Base-by-base conservation (phyloP, 1,139 yeast genomes). In the Diutina neorugosa region DNA sequence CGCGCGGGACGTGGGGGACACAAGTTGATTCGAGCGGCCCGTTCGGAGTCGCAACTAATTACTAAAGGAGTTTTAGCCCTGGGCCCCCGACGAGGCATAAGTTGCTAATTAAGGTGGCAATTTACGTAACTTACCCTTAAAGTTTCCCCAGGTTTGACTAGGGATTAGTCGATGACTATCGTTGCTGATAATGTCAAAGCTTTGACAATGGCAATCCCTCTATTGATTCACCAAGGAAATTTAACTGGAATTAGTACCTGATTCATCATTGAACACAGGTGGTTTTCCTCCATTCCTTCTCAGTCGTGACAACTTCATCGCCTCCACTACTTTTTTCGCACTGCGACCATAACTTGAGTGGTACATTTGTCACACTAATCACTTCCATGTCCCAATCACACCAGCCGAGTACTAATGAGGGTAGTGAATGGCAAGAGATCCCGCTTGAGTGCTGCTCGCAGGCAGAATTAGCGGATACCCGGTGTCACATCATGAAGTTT, bases 401-500 rank as follows among this genome's bases (percentile, higher is more conserved):
- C 14, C 50, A 34, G 7, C 40, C 19, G 21, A 23, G 12, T 23
- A 5, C 18, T 7, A 40, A 18, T n/a, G 20, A n/a, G 9, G 43
- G 43, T 18, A 40, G 20, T 18, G 50, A 46, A 27, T 46, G 50
- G 50, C 50, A 46, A 18, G 50, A 46, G 54, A 85, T 82, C 59
- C 82, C 85, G 1, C 74, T 93, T 61, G 80, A 82, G 59, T 86
- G 94, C 34, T 86, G 93, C 60, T 74, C 86, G 1, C 72, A 76
- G 53, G 84, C 84, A 44, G 96, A 89, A 56, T 69, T 88, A 37
- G 81, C 81, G 52, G 89, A 86, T 56, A 77, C 84, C 53, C 76
- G 96, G 56, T 86, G 84, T 57, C 97, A 93, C 65, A 77, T 93
- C 40, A 69, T 91, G 69, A 84, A 85, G 66, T 89, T 93, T 63